Conservation (phyloP, 2,329 filamentous ascomycete species). For the Hirsutella minnesotensis region DNA sequence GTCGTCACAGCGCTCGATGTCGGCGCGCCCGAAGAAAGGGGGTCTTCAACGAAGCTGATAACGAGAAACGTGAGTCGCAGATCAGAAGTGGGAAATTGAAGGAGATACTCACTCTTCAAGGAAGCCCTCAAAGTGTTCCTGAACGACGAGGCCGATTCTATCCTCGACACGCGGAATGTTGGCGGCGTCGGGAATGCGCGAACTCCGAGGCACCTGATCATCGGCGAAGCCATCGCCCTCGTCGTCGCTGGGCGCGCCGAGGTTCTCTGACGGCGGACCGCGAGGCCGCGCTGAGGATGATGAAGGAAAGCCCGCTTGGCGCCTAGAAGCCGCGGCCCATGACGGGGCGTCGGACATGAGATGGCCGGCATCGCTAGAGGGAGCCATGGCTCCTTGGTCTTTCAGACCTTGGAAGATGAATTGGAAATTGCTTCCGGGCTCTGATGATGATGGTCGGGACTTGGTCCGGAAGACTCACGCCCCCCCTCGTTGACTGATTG, state of each 20-base stretch:
- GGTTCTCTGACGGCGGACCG: constrained; percentile 50
- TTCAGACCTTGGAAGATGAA: background rate
- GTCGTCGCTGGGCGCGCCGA: constrained; percentile 49
- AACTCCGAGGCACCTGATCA: constrained; percentile 45
- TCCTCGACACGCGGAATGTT: constrained; percentile 64
- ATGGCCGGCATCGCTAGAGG: constrained; percentile 43
- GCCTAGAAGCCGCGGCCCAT: constrained; percentile 28
- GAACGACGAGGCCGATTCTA: constrained; percentile 60
- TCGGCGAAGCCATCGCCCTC: constrained; percentile 52
- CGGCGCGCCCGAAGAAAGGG: constrained; percentile 48
- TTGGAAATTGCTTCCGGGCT: background rate
- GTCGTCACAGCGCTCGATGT: constrained; percentile 60
- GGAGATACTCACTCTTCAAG: constrained; percentile 50
- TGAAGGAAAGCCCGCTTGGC: constrained; percentile 30
- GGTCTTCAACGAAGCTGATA: constrained; percentile 55
- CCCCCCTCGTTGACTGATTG: background rate
- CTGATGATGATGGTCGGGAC: background rate
- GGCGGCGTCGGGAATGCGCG: constrained; percentile 32
- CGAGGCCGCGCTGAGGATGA: constrained; percentile 42
- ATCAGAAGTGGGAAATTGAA: background rate
- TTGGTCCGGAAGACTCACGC: background rate
- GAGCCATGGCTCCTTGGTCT: constrained; percentile 27
- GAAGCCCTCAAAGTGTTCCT: constrained; percentile 68
- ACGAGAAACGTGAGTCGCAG: background rate
- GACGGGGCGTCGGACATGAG: constrained; percentile 45